A percentile compares a stretch with the other conserved stretches of the same genome.
phyloP scores from a whole-genome alignment of 202 grass and related monocot genomes.

The Bolboschoenoplectus hybrid region DNA sequence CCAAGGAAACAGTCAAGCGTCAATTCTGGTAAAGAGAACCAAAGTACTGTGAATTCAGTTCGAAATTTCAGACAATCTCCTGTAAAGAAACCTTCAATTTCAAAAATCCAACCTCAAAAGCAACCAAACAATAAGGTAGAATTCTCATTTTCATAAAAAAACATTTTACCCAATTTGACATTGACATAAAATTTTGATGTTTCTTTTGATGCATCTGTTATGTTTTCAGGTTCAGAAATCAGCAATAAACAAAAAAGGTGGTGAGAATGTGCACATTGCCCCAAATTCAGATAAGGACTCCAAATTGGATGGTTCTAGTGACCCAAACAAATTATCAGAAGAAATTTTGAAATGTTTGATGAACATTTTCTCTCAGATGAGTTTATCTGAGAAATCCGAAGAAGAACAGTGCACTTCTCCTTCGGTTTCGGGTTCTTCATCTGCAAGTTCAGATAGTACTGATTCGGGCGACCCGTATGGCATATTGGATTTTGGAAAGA shows the following conservation, averaged over 20 bases:
- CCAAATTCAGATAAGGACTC: conserved; percentile 48
- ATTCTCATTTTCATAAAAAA: neutral
- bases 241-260: conserved; percentile 46
- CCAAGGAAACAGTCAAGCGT: conserved; percentile 43
- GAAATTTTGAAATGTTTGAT: conserved; percentile 79
- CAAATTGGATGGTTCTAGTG: conserved; percentile 45
- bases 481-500: conserved; percentile 63
- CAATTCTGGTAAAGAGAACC: conserved; percentile 73
- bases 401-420: conserved; percentile 59
- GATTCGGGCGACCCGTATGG: conserved; percentile 76
- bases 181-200: conserved; percentile 16
- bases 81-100: conserved; percentile 51
- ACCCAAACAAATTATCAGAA: conserved; percentile 82
- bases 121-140: conserved; percentile 53
- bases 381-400: conserved; percentile 42
- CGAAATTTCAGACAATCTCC: conserved; percentile 55
- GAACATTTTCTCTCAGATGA: conserved; percentile 75
- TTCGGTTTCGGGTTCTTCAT: conserved; percentile 63
- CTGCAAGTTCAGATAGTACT: conserved; percentile 52
- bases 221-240: conserved; percentile 41
- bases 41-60: conserved; percentile 46
- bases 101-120: conserved; percentile 44
- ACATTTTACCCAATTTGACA: neutral
- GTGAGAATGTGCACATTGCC: conserved; percentile 30
- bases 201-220: conserved; percentile 27